Evolutionary conservation across 352 stramenopile species (phyloP), one percentile per base, ranked within the genome.

Genomic region (Sclerospora graminicola): DNA sequence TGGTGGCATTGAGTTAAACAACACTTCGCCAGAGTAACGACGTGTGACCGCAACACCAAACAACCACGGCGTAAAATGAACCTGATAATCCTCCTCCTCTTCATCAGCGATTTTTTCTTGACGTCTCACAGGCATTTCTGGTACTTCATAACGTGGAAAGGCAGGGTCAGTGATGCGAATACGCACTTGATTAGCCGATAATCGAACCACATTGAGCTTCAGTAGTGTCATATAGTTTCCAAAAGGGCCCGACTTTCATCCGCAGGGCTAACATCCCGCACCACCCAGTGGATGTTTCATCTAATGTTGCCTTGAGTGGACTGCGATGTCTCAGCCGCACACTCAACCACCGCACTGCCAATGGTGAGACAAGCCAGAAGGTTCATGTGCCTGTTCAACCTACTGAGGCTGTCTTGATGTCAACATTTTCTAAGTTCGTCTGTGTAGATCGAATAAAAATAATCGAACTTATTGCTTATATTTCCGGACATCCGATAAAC

Each of bases 1-100:
- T 20, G 56, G 60, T 11, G 79, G 74, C 16, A 79, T 94, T 21
- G 79, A 91, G 58, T 94, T 90, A 59, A 94, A 94, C 36, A 91
- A 27, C 24, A 88, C 60, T 39, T 89, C 77, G 0, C 55, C 60
- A 8, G 69, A 71, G 5, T 67, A 31, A 14, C 60, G 64, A 11
- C 76, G 63, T 0, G 70, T 83, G 11, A 91, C 69, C 0, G 73
- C 77, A 0, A 94, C 48, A 14, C 76, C 78, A 54, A 91, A 91
- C 18, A 79, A 79, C 16, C 51, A 58, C 13, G 62, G 40, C 14
- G 69, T 89, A 43, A 91, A 84, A 23, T 73, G 51, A 2, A 89
- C 71, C 6, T 68, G 13, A 45, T 74, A 89, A 2, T 38, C 27
- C 0, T 27, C 27, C 0, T 27, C 38, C 6, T 32, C 37, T 5